phyloP scores from a whole-genome alignment of 2,329 filamentous ascomycete genomes.

The Clathrospora elynae region DNA sequence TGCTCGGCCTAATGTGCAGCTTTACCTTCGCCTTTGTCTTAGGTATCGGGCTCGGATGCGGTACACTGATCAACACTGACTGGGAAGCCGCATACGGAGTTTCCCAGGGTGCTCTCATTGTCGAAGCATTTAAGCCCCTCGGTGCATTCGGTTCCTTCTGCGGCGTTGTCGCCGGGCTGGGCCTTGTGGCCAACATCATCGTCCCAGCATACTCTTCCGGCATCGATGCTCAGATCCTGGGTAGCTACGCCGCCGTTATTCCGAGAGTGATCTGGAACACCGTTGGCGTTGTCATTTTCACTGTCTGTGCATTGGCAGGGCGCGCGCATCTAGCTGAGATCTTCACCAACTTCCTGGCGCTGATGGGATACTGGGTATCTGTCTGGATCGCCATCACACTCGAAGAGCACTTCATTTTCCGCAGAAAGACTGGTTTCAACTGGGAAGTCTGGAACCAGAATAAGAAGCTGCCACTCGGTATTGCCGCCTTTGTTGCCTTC shows the following conservation, averaged over 20 bases:
- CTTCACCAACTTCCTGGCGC: conserved; percentile 70
- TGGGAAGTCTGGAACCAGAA: conserved; percentile 67
- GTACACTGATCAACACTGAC: conserved; percentile 56
- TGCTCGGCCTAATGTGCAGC: conserved; percentile 61
- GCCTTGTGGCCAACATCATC: conserved; percentile 69
- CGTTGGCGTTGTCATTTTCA: conserved; percentile 65
- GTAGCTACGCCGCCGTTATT: conserved; percentile 61
- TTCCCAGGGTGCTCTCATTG: conserved; percentile 68
- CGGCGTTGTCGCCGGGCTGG: conserved; percentile 66
- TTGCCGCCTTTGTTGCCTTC: conserved; percentile 66
- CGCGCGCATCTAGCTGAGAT: conserved; percentile 65
- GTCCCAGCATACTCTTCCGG: conserved; percentile 66
- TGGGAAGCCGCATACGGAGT: conserved; percentile 63
- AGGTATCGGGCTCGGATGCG: conserved; percentile 67
- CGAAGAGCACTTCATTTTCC: conserved; percentile 67
- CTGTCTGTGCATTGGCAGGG: conserved; percentile 67
- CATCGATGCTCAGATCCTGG: conserved; percentile 71
- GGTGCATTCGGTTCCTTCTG: conserved; percentile 70
- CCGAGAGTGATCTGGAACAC: conserved; percentile 70
- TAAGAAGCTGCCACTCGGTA: conserved; percentile 64
- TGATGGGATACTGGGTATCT: conserved; percentile 73
- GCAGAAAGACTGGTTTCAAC: conserved; percentile 58
- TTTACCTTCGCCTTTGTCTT: conserved; percentile 66
- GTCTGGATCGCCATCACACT: conserved; percentile 68
- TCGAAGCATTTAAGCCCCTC: conserved; percentile 64